Conservation (phyloP, 352 stramenopile genomes). For the Stephanocyclus meneghinianus region DNA sequence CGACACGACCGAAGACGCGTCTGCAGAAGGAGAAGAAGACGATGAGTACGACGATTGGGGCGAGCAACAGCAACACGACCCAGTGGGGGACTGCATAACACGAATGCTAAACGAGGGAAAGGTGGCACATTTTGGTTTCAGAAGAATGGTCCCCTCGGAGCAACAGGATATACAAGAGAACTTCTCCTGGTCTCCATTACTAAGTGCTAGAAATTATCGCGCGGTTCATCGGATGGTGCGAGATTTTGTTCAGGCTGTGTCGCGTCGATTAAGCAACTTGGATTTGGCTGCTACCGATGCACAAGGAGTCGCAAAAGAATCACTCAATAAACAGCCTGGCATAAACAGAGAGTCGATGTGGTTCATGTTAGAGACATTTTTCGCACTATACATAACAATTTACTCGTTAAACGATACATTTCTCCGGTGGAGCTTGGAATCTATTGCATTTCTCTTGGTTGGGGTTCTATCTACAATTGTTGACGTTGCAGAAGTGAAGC, state of each 20-base stretch:
- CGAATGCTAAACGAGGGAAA: constrained; percentile 46
- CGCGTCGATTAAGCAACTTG: neutral
- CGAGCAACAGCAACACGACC: constrained; percentile 29
- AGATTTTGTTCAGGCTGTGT: neutral
- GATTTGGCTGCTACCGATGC: neutral
- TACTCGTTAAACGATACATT: constrained; percentile 33
- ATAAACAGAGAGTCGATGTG: constrained; percentile 15
- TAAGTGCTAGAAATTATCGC: constrained; percentile 32
- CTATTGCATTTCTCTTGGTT: constrained; percentile 14
- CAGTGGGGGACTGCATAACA: constrained; percentile 43
- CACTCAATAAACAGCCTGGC: neutral
- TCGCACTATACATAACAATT: constrained; percentile 25
- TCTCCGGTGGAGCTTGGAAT: constrained; percentile 25
- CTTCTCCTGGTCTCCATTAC: constrained; percentile 33
- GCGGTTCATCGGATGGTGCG: constrained; percentile 9
- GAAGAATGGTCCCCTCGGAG: constrained; percentile 1
- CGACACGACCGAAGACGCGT: too few relatives aligned
- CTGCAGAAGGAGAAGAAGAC: too few relatives aligned
- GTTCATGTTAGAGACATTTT: constrained; percentile 43
- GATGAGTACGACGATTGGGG: constrained; percentile 7
- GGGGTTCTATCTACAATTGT: constrained; percentile 14
- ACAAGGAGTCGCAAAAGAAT: neutral
- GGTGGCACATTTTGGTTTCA: constrained; percentile 42
- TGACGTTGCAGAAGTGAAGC: constrained; percentile 31
- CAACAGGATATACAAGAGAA: neutral